phyloP scores from a whole-genome alignment of 148 eudicot genomes.

The Spergularia bocconei region DNA sequence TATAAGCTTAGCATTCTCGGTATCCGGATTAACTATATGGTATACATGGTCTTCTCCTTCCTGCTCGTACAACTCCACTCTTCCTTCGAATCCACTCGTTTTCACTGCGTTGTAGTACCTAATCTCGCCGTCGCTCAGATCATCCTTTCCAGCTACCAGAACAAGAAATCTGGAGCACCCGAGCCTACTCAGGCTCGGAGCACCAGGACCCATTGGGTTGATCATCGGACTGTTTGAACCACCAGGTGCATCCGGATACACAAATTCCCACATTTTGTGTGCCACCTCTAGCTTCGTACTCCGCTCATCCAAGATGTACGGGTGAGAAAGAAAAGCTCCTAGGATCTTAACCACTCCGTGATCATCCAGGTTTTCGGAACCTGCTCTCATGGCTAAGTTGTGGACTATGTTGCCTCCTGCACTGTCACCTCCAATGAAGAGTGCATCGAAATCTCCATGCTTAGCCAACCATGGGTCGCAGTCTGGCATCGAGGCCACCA shows the following conservation, averaged over 20 bases:
- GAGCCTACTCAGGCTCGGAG: conserved; percentile 25
- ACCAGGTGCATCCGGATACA: conserved; percentile 24
- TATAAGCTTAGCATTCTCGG: conserved; percentile 35
- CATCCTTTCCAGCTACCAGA: conserved; percentile 34
- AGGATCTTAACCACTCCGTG: conserved; percentile 18
- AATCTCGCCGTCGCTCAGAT: conserved; percentile 24
- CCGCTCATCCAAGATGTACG: conserved; percentile 32
- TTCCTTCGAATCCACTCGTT: conserved; percentile 37
- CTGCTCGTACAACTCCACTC: conserved; percentile 31
- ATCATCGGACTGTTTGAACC: conserved; percentile 33
- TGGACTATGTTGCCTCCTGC: conserved; percentile 46
- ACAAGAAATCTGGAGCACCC: conserved; percentile 32
- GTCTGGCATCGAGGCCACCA: conserved; percentile 17
- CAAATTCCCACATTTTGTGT: conserved; percentile 35
- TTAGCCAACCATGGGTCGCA: conserved; percentile 28
- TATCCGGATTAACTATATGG: conserved; percentile 28
- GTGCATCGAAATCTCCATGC: conserved; percentile 19
- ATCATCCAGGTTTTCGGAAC: conserved; percentile 18
- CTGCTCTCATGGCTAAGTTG: conserved; percentile 29
- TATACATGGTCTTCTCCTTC: conserved; percentile 37
- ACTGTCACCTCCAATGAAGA: conserved; percentile 39
- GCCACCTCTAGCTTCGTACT: conserved; percentile 13
- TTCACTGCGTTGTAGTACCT: conserved; percentile 25
- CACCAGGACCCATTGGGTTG: conserved; percentile 27
- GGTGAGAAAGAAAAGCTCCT: conserved; percentile 32